Evolutionary conservation across 179 eudicot genomes (phyloP).

Genomic region (Sideroxylon spinosum): DNA sequence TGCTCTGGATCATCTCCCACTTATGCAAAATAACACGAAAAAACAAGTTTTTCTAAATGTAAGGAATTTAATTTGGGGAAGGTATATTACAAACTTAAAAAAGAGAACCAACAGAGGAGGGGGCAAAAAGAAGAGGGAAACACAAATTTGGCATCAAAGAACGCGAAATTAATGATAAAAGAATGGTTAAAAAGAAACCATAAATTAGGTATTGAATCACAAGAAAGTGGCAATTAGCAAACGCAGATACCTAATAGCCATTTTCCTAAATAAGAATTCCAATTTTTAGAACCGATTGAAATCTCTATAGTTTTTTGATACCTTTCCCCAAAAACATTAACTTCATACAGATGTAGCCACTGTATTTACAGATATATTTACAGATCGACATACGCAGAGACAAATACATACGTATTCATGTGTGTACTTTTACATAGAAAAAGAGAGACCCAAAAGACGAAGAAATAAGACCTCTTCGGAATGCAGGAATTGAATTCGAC

Average conservation of each 20-base stretch:
- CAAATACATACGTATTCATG: not conserved
- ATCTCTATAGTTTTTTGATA: not conserved
- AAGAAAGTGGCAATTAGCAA: not conserved
- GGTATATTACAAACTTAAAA: too few relatives aligned
- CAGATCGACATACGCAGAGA: not conserved
- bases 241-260: not conserved
- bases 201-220: not conserved
- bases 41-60: too few relatives aligned
- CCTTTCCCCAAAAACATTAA: constrained; percentile 8
- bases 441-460: not conserved
- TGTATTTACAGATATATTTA: not conserved
- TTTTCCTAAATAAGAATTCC: not conserved
- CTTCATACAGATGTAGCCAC: not conserved
- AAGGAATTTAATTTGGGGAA: too few relatives aligned
- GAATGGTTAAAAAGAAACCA: not conserved
- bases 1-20: too few relatives aligned
- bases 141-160: too few relatives aligned
- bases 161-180: not conserved
- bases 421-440: not conserved
- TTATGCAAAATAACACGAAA: too few relatives aligned
- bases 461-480: constrained; percentile 61
- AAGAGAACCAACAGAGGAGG: too few relatives aligned
- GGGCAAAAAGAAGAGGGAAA: too few relatives aligned
- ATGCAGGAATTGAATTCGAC: constrained; percentile 94
- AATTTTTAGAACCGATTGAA: not conserved